Percentiles rank a stretch among this genome's conserved stretches.
These are phyloP conservation scores for Termitomyces sp. DNA, from an alignment of 768 basidiomycete species.

Conservation along the genomic window DNA sequence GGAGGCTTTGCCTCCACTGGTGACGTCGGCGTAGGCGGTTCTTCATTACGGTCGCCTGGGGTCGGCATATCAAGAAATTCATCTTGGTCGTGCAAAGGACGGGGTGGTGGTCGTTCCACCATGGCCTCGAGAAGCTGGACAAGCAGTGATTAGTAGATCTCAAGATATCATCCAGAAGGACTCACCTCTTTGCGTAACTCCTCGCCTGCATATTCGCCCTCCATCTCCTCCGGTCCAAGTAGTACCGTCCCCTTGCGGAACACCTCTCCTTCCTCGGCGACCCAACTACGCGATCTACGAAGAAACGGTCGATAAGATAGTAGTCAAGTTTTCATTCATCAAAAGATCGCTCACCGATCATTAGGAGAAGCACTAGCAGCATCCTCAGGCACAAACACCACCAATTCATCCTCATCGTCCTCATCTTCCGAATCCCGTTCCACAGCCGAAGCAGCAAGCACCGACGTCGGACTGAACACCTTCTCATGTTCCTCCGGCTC, in stretches of 20 bases:
- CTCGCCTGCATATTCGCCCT: conserved; percentile 85
- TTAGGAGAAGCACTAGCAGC: conserved; percentile 34
- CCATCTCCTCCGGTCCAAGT: conserved; percentile 82
- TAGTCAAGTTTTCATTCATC: neutral
- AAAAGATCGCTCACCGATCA: conserved; percentile 42
- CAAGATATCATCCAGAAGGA: conserved; percentile 6
- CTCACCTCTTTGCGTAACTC: conserved; percentile 77
- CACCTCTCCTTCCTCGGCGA: conserved; percentile 94
- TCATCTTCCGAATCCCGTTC: conserved; percentile 52
- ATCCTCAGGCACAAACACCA: conserved; percentile 28
- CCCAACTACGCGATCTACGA: conserved; percentile 69
- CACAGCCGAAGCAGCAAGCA: conserved; percentile 36
- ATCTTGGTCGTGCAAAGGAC: conserved; percentile 61
- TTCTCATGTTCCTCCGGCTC: conserved; percentile 67
- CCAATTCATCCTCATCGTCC: conserved; percentile 34
- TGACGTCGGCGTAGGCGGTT: conserved; percentile 24
- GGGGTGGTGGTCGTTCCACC: conserved; percentile 81
- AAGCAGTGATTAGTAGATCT: neutral
- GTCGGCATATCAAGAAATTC: conserved; percentile 38
- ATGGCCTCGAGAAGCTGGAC: conserved; percentile 75
- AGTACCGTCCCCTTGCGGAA: conserved; percentile 88
- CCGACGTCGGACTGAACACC: conserved; percentile 65
- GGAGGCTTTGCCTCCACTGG: conserved; percentile 34
- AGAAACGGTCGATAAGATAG: neutral
- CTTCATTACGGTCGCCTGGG: conserved; percentile 9